A percentile compares a stretch with the other conserved stretches of the same genome.
Conservation (phyloP, 108 stramenopile species). For the Aurantiochytrium sp. region DNA sequence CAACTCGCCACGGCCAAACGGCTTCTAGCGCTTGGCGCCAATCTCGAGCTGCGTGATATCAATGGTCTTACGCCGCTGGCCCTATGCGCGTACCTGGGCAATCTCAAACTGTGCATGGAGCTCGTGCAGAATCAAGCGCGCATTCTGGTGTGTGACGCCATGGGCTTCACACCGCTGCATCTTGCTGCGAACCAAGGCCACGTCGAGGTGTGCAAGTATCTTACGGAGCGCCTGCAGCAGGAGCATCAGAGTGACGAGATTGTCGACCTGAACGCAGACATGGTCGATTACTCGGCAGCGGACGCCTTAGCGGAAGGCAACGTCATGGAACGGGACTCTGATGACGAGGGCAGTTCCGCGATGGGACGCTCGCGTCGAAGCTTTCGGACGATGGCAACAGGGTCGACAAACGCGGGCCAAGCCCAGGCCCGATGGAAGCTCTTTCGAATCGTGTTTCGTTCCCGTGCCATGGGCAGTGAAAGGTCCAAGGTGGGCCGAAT, state of each 20-base stretch:
- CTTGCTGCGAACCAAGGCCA: not conserved
- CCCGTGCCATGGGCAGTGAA: not conserved
- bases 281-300: not conserved
- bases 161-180: constrained; percentile 16
- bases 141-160: not conserved
- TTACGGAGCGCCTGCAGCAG: constrained; percentile 4
- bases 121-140: not conserved
- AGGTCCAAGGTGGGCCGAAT: not conserved
- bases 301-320: too few relatives aligned
- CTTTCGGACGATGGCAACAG: too few relatives aligned
- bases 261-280: not conserved
- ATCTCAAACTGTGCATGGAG: not conserved
- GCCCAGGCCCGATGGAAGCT: not conserved
- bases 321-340: not conserved
- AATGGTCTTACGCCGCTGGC: not conserved
- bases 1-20: not conserved
- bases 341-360: not conserved
- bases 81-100: not conserved
- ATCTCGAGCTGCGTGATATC: not conserved
- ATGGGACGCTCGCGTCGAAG: too few relatives aligned
- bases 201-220: constrained; percentile 3
- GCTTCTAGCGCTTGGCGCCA: not conserved
- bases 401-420: too few relatives aligned
- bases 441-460: not conserved
- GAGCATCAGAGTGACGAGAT: not conserved